Percentiles rank a stretch among this genome's conserved stretches.
Evolutionary conservation across 495 filamentous ascomycete genomes (phyloP).

Genomic region (Aspergillus nidulans): DNA sequence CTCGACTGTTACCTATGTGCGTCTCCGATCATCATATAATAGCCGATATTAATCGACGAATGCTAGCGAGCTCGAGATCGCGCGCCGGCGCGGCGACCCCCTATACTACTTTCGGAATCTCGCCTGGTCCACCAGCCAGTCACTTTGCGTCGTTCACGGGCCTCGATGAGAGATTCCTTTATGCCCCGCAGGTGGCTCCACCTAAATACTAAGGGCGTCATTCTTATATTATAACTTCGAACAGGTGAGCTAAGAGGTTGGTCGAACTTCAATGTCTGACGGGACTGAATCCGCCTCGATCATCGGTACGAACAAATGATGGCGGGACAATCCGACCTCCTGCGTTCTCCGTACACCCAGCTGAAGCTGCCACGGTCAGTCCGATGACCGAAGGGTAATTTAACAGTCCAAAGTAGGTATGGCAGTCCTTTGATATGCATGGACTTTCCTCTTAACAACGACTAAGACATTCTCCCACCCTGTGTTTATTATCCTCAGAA

Average conservation of each 20-base stretch:
- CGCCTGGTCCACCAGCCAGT: not conserved
- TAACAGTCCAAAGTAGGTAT: not conserved
- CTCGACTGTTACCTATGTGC: not conserved
- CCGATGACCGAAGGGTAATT: not conserved
- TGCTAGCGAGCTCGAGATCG: not conserved
- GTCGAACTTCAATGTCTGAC: not conserved
- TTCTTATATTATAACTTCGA: not conserved
- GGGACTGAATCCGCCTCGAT: no score
- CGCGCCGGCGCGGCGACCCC: no score
- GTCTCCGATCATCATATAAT: not conserved
- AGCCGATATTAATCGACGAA: conserved; percentile 9
- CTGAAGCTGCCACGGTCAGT: no score
- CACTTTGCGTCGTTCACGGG: not conserved
- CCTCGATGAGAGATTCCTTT: conserved; percentile 7
- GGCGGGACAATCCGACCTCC: no score
- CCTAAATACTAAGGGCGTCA: not conserved
- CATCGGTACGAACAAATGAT: no score
- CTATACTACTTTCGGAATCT: conserved; percentile 5
- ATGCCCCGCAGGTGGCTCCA: conserved; percentile 8
- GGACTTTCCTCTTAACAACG: no score
- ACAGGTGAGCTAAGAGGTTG: not conserved
- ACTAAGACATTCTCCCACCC: no score
- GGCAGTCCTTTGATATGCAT: no score
- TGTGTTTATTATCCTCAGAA: no score
- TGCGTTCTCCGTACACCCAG: no score